These are phyloP conservation scores for Clonostachys rhizophaga DNA, from an alignment of 2,329 filamentous ascomycete genomes.

Conservation along the genomic window DNA sequence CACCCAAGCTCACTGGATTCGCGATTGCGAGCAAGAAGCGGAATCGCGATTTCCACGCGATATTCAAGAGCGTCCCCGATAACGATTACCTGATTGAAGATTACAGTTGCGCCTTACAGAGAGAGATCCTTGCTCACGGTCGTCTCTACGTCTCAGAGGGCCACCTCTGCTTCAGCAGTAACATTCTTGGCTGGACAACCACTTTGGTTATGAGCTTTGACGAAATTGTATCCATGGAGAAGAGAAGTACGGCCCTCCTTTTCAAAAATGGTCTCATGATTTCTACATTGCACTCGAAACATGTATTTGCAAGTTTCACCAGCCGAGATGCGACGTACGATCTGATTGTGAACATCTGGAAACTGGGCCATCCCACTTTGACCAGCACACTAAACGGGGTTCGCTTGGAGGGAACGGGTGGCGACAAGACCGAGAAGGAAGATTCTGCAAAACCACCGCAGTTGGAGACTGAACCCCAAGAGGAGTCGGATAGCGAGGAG, in stretches of 20 bases:
- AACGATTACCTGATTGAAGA: conserved; percentile 98
- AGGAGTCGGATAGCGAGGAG: conserved; percentile 28
- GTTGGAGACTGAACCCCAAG: conserved; percentile 3
- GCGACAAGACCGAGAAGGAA: conserved; percentile 87
- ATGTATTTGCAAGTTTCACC: conserved; percentile 92
- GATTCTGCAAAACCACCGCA: conserved; percentile 28
- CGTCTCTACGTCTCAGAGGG: conserved; percentile 95
- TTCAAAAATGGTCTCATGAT: conserved; percentile 98
- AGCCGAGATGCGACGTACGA: conserved; percentile 96
- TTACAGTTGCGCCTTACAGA: conserved; percentile 93
- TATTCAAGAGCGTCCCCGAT: conserved; percentile 95
- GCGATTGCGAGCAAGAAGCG: conserved; percentile 94
- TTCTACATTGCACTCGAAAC: conserved; percentile 89
- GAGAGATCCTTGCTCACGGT: conserved; percentile 91
- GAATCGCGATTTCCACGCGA: conserved; percentile 87
- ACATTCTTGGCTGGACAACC: conserved; percentile 97
- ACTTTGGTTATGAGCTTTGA: conserved; percentile 98
- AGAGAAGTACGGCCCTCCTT: conserved; percentile 89
- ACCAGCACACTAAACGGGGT: conserved; percentile 91
- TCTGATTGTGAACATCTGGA: conserved; percentile 96
- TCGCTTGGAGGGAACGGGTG: conserved; percentile 72
- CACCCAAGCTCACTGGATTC: conserved; percentile 85
- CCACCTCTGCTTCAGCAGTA: conserved; percentile 97
- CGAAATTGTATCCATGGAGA: conserved; percentile 94
- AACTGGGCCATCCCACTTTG: conserved; percentile 87